Base-by-base conservation (phyloP, 2,329 filamentous ascomycete genomes). In the Trichoderma oligosporum region DNA sequence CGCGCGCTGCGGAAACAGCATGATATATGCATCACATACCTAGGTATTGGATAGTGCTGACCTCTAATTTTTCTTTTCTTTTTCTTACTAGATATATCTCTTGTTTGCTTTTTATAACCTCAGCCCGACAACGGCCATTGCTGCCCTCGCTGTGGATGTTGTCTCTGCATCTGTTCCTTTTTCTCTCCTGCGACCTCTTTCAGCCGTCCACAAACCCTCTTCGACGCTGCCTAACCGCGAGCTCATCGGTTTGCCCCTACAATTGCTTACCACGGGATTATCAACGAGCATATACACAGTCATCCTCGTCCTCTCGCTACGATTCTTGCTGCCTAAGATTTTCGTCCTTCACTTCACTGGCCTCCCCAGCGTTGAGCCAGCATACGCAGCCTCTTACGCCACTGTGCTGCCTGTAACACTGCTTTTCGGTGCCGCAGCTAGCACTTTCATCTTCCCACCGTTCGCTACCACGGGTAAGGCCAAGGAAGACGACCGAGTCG, bases 41-140 rank as follows among this genome's bases (percentile, higher is more conserved):
- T n/a, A 47, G 31, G 36, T 53, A 25, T 22, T 29, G 42, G 39
- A 39, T 18, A 11, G 14, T 22, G 11, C 49, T 52, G 44, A 49
- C 5, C 7, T 44, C 56, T 62, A n/a, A 62, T 4, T 18, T 46
- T n/a, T n/a, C n/a, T n/a, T n/a, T n/a, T n/a, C n/a, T n/a, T n/a
- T n/a, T n/a, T n/a, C n/a, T n/a, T n/a, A n/a, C 14, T 52, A 86
- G 83, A 83, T 88, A 61, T 89, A 88, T 68, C 84, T 97, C 41
- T 78, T 96, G 25, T 78, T 79, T 27, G 84, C 84, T 52, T 96
- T 95, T 76, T 96, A 95, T 79, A 73, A 78, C 33, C 79, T 95
- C 63, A 80, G 82, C 24, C 76, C 82, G 24, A 71, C 76, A 53
- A 86, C 87, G 0, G 79, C 86, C 18, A 66, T 84, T 27, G 75